Evolutionary conservation across 371 early-diverging fungal species (phyloP), one percentile per base, ranked within the genome.

Genomic region (Homolaphlyctis polyrhiza): DNA sequence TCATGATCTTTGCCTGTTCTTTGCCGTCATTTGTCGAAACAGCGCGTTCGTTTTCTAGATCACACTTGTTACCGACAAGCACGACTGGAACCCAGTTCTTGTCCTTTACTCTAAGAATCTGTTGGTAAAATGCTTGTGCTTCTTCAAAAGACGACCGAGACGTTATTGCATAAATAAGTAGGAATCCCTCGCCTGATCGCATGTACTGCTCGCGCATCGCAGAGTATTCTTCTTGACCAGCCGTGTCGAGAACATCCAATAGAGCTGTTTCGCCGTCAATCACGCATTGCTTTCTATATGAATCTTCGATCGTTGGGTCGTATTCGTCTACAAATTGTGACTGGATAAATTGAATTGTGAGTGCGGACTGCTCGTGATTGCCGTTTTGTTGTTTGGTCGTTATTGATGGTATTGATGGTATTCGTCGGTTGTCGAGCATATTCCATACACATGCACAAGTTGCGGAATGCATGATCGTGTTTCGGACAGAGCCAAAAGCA

Each of bases 1-100:
- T 82, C 28, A 91, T 91, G 55, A 72, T 72, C 66, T 85, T 80
- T 3, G 97, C 94, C 34, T 91, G 83, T 13, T 91, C 91, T 58
- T 82, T 74, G 28, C 94, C 99, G 76, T 92, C 94, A 80, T 64
- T 54, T 34, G 43, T 52, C 21, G 63, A 28, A 30, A 99, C 94
- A 32, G 87, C 86, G 59, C 96, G 81, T 39, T 96, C 90, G 16
- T 72, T 70, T 60, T 87, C 87, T 57, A 95, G 72, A 80, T 97
- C 97, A 62, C 87, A 90, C 81, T 98, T 97, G 84, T 97, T 98
- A 36, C 92, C 99, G 14, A 96, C 89, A 23, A 98, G 77, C 58
- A 96, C 89, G 55, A 93, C 88, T 1, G 95, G 96, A 74, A 92
- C 93, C 58, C 67, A 61, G 35, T 71, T 67, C 54, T 79, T 69